Base-by-base conservation (phyloP, 2,329 filamentous ascomycete species). In the Ophiosphaerella narmari region DNA sequence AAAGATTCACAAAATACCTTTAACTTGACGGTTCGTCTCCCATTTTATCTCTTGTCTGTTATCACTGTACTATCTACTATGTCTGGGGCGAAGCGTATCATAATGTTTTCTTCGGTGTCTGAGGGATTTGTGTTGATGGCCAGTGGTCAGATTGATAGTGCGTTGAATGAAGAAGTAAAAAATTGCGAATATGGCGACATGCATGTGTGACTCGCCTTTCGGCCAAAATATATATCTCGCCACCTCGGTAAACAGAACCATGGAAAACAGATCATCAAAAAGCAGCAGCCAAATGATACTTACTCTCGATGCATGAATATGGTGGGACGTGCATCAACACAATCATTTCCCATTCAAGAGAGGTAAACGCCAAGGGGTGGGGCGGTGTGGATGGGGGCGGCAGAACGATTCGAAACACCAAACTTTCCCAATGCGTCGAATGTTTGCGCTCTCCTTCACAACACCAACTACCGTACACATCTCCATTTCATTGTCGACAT, bases 341-440 rank as follows among this genome's bases (percentile, higher is more conserved):
- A 32, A 41, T 41, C 38, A 33, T 31, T 31, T 16, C 14, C 29
- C 36, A 46, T 46, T 18, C 37, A 29, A 35, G 35, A 18, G 26
- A 35, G 21, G 29, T 16, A 29, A 53, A 44, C 46, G 65, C 63
- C 62, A 63, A 64, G 65, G 34, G 24, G 33, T 21, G 33, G 16
- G 24, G 33, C 41, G 41, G 16, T 32, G 38, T 24, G 38, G 38
- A 26, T 13, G 12, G 7, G 23, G 4, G 31, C 33, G 43, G 38
- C 46, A 48, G 43, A 56, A 48, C 34, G 14, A 24, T 13, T 33
- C 35, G 48, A 62, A 65, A 65, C 64, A 62, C 61, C 61, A 60
- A 70, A 68, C 61, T 70, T 67, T 70, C 64, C 60, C 54, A 60
- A 68, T 62, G 66, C 66, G 61, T 64, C 52, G 43, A 35, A 42